Base-by-base conservation (phyloP, 352 stramenopile genomes). In the Phytophthora foliorum region DNA sequence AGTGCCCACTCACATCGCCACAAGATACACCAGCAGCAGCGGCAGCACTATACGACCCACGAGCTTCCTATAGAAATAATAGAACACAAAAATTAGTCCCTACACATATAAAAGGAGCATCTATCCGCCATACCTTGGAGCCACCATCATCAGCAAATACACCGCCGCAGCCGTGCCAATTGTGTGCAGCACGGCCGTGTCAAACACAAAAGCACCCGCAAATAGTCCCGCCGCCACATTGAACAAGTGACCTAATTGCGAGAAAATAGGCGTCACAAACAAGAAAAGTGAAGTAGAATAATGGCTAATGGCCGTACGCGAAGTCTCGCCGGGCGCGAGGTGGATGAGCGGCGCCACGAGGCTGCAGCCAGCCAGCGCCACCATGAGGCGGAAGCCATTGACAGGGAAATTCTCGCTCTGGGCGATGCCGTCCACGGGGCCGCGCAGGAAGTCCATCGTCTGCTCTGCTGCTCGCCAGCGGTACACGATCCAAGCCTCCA, bases 171-270 rank as follows among this genome's bases (percentile, higher is more conserved):
- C 77, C 49, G 84, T 89, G 52, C 69, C 81, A 24, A 96, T 64
- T 13, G 85, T 88, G 72, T 96, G 89, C 54, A 94, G 46, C 56
- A 96, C 80, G 5, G 83, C 88, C 61, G 77, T 81, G 64, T 93
- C 89, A 51, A 94, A 96, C 32, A 96, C 89, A 45, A 94, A 96
- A 41, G 82, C 66, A 25, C 86, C 89, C 0, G 70, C 83, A 46
- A 82, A 84, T 17, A 94, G 48, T 10, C 89, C 89, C n/a, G 79
- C 60, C 21, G 73, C 57, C 22, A 90, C 70, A 59, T 93, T 94
- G 38, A 93, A 91, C 63, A 89, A 50, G 51, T 96, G 88, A 21
- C 86, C 87, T 95, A 41, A 41, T 59, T 55, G 52, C 22, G 2
- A 56, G 51, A 44, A 57, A 49, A 25, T 22, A 42, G 10, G 45